These are phyloP conservation scores for Globisporangium iwayamae DNA, from an alignment of 352 stramenopile species.

Conservation along the genomic window DNA sequence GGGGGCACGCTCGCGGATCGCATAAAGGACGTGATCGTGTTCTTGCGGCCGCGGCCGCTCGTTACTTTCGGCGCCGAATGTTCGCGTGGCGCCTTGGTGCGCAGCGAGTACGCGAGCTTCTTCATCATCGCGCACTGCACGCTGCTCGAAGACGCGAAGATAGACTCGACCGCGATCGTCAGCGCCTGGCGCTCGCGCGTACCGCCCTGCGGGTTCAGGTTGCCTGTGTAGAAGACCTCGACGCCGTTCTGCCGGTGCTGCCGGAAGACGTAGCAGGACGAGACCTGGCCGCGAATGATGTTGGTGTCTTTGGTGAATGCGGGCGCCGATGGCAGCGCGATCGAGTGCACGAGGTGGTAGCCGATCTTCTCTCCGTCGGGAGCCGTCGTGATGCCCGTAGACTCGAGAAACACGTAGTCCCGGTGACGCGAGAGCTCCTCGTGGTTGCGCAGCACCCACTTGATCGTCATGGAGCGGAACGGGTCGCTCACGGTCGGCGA, in stretches of 20 bases:
- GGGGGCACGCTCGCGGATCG: constrained; percentile 2
- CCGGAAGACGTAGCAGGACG: constrained; percentile 16
- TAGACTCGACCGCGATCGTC: constrained; percentile 38
- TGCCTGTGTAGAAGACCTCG: constrained; percentile 51
- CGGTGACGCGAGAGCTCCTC: constrained; percentile 50
- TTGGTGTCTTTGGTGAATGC: constrained; percentile 62
- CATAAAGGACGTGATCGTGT: constrained; percentile 16
- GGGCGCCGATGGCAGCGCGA: constrained; percentile 31
- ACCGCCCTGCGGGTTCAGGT: constrained; percentile 44
- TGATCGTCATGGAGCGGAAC: constrained; percentile 65
- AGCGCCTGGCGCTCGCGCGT: constrained; percentile 42
- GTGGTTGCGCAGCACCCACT: constrained; percentile 71
- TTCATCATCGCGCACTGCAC: constrained; percentile 73
- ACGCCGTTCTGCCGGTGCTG: constrained; percentile 14
- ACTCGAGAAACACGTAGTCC: constrained; percentile 73
- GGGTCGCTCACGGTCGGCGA: constrained; percentile 36
- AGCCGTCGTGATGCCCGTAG: constrained; percentile 54
- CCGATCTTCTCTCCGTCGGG: constrained; percentile 49
- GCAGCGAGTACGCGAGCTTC: constrained; percentile 38
- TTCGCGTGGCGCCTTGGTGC: constrained; percentile 14
- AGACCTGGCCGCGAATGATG: constrained; percentile 49
- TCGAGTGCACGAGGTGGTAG: constrained; percentile 61
- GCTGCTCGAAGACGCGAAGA: constrained; percentile 34
- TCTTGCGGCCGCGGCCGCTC: constrained; percentile 15
- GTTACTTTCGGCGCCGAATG: constrained; percentile 14